Percentiles rank a stretch among this genome's conserved stretches.
phyloP scores from a whole-genome alignment of 2,329 filamentous ascomycete species.

The Penicillium frequentans region DNA sequence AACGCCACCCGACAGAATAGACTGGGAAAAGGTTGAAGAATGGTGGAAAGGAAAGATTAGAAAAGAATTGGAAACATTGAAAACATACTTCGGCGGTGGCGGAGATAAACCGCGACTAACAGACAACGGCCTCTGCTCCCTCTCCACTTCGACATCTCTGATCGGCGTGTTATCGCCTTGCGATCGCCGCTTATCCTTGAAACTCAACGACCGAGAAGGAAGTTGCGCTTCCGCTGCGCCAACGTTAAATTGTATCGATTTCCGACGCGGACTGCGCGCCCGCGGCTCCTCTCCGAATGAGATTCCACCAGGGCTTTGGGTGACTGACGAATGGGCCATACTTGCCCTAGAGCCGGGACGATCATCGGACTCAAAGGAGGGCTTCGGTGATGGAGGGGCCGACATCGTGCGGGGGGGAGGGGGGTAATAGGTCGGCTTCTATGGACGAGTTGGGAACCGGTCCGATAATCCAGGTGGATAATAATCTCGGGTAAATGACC shows the following conservation, averaged over 20 bases:
- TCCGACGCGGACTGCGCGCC: constrained; percentile 29
- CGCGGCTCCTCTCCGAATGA: constrained; percentile 22
- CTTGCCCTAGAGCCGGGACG: constrained; percentile 11
- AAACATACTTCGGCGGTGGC: constrained; percentile 42
- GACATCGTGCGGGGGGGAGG: constrained; percentile 17
- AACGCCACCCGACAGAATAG: background rate
- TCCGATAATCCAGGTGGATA: background rate
- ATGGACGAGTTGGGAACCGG: background rate
- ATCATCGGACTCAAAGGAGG: constrained; percentile 20
- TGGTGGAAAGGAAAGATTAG: background rate
- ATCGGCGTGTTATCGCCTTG: constrained; percentile 15
- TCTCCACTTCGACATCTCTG: constrained; percentile 23
- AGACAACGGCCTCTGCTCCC: constrained; percentile 23
- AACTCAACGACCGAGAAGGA: constrained; percentile 27
- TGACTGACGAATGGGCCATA: constrained; percentile 12
- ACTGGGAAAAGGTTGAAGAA: background rate
- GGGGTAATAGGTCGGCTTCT: background rate
- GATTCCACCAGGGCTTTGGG: constrained; percentile 22
- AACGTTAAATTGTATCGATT: constrained; percentile 42
- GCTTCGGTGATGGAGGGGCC: constrained; percentile 16
- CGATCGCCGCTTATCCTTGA: constrained; percentile 26
- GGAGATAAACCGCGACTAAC: constrained; percentile 36
- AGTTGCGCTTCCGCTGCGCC: constrained; percentile 29
- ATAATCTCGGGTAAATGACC: background rate
- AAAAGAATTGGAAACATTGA: background rate